These are phyloP conservation scores for Eucalyptus globulus DNA, from an alignment of 345 rosid species.

Conservation along the genomic window DNA sequence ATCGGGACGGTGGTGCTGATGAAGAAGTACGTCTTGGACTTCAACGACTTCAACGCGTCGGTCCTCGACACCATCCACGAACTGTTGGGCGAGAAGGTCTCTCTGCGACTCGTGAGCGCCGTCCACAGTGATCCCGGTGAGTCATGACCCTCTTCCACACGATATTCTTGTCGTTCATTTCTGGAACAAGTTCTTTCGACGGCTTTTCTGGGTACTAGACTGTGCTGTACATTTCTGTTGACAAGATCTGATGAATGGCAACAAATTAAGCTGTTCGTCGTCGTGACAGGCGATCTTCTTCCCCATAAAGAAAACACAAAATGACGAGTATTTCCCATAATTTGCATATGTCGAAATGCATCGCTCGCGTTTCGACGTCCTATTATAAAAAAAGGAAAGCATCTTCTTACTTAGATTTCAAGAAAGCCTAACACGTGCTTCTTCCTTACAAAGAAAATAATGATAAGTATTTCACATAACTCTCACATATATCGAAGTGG, in stretches of 20 bases:
- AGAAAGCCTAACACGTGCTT: neutral
- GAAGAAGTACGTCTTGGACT: conserved; percentile 81
- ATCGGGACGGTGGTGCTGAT: conserved; percentile 63
- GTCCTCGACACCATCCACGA: conserved; percentile 56
- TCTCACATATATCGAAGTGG: neutral
- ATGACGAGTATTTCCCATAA: neutral
- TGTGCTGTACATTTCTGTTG: neutral
- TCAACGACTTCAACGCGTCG: conserved; percentile 61
- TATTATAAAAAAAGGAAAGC: neutral
- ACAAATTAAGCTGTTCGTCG: neutral
- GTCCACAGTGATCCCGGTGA: conserved; percentile 25
- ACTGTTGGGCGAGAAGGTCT: conserved; percentile 42
- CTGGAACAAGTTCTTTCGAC: neutral
- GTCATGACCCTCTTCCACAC: neutral
- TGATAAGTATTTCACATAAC: neutral
- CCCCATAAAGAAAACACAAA: neutral
- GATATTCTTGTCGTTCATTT: neutral
- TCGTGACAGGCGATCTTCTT: neutral
- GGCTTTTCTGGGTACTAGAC: neutral
- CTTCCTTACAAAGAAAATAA: neutral
- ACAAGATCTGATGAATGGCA: neutral
- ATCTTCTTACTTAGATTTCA: neutral
- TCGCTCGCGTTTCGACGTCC: neutral
- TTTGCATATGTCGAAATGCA: neutral
- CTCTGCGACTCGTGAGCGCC: conserved; percentile 68